A percentile compares a stretch with the other conserved stretches of the same genome.
Conservation (phyloP, 2,329 filamentous ascomycete genomes). For the Diaporthe citriasiana region DNA sequence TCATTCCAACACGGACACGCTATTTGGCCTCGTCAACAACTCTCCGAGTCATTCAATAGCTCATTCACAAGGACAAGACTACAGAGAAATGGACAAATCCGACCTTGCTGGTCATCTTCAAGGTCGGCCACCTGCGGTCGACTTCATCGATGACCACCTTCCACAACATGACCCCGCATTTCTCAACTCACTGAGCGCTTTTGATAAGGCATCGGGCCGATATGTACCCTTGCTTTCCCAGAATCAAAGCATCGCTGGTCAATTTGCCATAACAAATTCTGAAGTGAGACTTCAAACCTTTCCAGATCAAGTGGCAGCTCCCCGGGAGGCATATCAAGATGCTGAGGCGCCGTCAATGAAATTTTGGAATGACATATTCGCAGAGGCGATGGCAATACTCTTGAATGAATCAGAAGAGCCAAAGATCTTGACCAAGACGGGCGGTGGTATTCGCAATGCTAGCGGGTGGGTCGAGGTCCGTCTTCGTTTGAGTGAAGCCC, state of each 20-base stretch:
- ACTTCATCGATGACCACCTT: neutral
- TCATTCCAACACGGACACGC: neutral
- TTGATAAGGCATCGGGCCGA: neutral
- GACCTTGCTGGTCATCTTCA: neutral
- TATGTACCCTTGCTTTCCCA: neutral
- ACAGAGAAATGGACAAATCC: neutral
- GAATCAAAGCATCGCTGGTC: neutral
- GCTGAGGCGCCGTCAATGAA: neutral
- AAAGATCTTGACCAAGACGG: neutral
- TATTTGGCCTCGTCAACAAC: too few species aligned
- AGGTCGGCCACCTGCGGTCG: neutral
- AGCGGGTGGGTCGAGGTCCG: neutral
- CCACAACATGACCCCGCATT: conserved; percentile 1
- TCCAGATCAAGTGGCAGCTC: neutral
- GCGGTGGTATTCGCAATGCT: neutral
- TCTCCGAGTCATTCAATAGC: too few species aligned
- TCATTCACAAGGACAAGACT: neutral
- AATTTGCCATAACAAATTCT: too few species aligned
- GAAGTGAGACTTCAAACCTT: neutral
- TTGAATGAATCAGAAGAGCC: neutral
- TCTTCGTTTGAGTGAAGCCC: neutral
- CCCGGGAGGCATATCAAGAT: neutral
- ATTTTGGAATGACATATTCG: neutral
- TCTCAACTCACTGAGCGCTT: neutral
- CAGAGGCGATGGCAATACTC: neutral